Percentiles rank a stretch among this genome's conserved stretches.
phyloP scores from a whole-genome alignment of 257 asterid genomes.

The Forsythia viridissima region DNA sequence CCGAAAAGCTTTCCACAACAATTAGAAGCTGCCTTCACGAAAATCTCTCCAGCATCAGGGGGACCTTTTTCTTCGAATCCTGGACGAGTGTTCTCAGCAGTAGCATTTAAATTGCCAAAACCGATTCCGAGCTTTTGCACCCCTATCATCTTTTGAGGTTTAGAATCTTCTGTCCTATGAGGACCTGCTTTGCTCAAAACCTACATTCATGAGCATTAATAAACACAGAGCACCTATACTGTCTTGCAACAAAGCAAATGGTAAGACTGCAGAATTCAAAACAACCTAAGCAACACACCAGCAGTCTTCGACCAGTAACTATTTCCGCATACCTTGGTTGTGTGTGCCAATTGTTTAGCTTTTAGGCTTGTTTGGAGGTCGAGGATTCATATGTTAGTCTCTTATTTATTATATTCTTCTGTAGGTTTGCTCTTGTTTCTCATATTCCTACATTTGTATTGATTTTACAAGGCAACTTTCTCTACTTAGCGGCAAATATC shows the following conservation, averaged over 20 bases:
- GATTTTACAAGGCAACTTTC: background rate
- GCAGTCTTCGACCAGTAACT: background rate
- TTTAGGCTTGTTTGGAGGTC: background rate
- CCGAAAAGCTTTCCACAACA: conserved; percentile 67
- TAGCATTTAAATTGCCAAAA: conserved; percentile 72
- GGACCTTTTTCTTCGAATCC: conserved; percentile 40
- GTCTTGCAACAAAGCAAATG: background rate
- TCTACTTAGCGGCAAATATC: background rate
- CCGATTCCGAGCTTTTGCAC: conserved; percentile 53
- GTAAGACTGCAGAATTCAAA: background rate
- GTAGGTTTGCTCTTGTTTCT: background rate
- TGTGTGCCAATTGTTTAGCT: background rate
- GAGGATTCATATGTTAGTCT: background rate
- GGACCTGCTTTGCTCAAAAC: conserved; percentile 35
- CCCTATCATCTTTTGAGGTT: conserved; percentile 29
- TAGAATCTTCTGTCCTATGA: conserved; percentile 45
- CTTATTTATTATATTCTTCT: background rate
- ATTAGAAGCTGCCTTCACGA: conserved; percentile 60
- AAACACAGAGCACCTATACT: background rate
- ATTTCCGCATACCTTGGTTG: background rate
- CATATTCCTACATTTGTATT: background rate
- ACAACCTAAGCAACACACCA: background rate
- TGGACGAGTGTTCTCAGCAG: conserved; percentile 64
- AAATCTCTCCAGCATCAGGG: conserved; percentile 58
- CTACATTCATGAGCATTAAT: conserved; percentile 27